Conservation (phyloP, 495 filamentous ascomycete genomes). For the Tuber borchii region DNA sequence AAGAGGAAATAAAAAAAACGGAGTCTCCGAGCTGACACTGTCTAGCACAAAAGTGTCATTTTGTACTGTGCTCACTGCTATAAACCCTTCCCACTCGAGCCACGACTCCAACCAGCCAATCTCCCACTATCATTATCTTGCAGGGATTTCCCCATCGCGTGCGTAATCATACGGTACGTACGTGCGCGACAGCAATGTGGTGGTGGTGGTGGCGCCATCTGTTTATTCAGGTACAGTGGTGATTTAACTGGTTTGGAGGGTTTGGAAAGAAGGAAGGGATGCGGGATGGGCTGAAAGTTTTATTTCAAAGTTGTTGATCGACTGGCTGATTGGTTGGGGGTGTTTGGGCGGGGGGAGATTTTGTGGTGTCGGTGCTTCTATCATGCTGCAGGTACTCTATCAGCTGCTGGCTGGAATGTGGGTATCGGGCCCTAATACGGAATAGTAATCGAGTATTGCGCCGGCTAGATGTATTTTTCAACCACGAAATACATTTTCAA, state of each 20-base stretch:
- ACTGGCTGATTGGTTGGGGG: neutral
- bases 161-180: neutral
- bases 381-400: no score
- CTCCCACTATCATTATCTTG: neutral
- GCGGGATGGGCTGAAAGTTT: conserved; percentile 1
- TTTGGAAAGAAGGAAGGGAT: neutral
- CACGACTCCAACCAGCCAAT: conserved; percentile 2
- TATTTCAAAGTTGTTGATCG: neutral
- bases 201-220: neutral
- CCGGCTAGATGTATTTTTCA: no score
- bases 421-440: no score
- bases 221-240: neutral
- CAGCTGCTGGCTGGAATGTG: no score
- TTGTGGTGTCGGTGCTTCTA: neutral
- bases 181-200: neutral
- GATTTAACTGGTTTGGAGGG: conserved; percentile 2
- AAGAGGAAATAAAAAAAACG: no score
- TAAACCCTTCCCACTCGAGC: neutral
- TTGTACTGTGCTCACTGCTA: neutral
- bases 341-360: neutral
- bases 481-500: neutral
- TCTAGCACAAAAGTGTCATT: neutral
- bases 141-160: neutral
- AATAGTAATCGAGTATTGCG: no score
- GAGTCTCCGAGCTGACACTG: neutral